Evolutionary conservation across 306 rosid species (phyloP), one percentile per base, ranked within the genome.

Genomic region (Trichosanthes truncata): DNA sequence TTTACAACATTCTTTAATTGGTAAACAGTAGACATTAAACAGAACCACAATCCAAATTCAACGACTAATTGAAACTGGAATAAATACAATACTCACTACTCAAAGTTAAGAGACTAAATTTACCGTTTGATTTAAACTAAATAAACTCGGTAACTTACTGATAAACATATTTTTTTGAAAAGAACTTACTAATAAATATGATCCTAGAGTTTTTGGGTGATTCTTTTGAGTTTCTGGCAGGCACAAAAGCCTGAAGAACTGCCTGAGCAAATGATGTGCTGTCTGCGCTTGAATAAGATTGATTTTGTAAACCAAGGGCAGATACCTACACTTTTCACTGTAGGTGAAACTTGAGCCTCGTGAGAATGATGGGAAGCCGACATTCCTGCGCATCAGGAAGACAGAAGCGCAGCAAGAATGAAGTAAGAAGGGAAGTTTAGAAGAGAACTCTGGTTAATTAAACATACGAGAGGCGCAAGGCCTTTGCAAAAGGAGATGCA

Each of bases 161-260:
- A 53, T 52, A 17, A 52, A 15, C 21, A 52, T 52, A 45, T 1
- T 46, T 8, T 1, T 6, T 46, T 11, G 12, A 46, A 46, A 46
- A 11, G 51, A 15, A 46, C 12, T 45, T 45, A 1, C 49, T 4
- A 45, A 45, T 45, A 8, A 45, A 45, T 11, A 45, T 46, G 14
- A 46, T 46, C 59, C 59, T 52, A 11, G 35, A 60, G 67, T 29
- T 63, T 2, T 14, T 76, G 53, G 38, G 31, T 76, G 46, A 4
- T 63, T 1, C 56, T 20, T 52, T 38, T 62, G 49, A 80, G 17
- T 76, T n/a, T 53, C 75, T 71, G 75, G 12, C 86, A 94, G 97
- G 97, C 98, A 84, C 97, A 92, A 83, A 94, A 94, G 61, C 84
- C 81, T 80, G 97, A 94, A 84, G 97, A 94, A 83, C 81, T 94